A percentile compares a stretch with the other conserved stretches of the same genome.
Evolutionary conservation across 371 early-diverging fungal genomes (phyloP).

Genomic region (Mortierella sp.): DNA sequence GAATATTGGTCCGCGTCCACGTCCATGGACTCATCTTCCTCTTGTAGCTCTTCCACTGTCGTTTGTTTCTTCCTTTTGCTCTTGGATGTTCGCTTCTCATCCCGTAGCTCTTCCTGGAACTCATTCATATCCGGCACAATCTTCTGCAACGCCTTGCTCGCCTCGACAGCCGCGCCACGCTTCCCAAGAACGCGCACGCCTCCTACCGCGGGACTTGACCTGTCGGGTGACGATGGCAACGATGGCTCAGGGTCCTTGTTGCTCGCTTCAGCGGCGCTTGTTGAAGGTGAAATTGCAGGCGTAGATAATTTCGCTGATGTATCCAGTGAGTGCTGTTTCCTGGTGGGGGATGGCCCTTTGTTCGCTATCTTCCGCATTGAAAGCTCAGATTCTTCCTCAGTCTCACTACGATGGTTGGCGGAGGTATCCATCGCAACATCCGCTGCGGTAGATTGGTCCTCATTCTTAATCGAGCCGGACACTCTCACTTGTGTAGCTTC

Average conservation of each 20-base stretch:
- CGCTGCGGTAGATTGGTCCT: neutral
- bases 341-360: too few relatives aligned
- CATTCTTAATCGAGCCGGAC: neutral
- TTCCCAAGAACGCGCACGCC: constrained; percentile 21
- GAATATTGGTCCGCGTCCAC: constrained; percentile 15
- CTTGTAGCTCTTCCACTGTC: constrained; percentile 2
- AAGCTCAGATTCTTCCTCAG: too few relatives aligned
- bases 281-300: neutral
- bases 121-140: constrained; percentile 52
- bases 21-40: constrained; percentile 10
- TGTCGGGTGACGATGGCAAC: neutral
- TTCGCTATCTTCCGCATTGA: too few relatives aligned
- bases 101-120: constrained; percentile 42
- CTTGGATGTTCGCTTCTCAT: constrained; percentile 39
- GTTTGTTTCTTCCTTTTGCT: constrained; percentile 24
- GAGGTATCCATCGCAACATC: too few relatives aligned
- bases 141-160: constrained; percentile 37
- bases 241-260: neutral
- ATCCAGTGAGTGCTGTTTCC: too few relatives aligned
- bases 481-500: neutral
- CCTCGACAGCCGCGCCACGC: constrained; percentile 48
- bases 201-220: constrained; percentile 1
- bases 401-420: too few relatives aligned
- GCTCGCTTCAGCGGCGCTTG: neutral
- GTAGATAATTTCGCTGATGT: neutral